Evolutionary conservation across 345 rosid genomes (phyloP), one percentile per base, ranked within the genome.

Genomic region (Lepidium aucheri): DNA sequence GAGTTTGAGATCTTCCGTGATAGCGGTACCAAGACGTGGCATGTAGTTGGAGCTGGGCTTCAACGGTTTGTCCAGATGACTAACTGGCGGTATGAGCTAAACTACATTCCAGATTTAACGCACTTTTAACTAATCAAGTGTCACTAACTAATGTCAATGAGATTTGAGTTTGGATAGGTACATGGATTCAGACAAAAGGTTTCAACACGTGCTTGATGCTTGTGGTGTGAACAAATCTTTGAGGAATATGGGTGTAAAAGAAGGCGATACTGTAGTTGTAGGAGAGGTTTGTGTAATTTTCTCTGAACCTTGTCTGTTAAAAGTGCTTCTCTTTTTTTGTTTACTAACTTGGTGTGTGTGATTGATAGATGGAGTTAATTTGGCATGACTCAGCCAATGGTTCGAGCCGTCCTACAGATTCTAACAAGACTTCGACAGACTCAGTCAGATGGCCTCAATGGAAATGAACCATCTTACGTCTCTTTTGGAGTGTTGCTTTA

Each of bases 11-110:
- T 94, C 76, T 73, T 75, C 70, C 83, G 78, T 3, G 88, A 94
- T 22, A 74, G 78, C 7, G 62, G 80, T 49, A 74, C 90, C 39
- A 80, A 73, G 52, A 79, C 83, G 47, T 90, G 99, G 97, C 84
- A 83, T 55, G 92, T 86, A 28, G 60, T 61, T 73, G 97, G 99
- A 76, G 75, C 95, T 13, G 92, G 97, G 43, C 80, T 93, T 73
- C 89, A 85, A 56, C 86, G 97, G 16, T 93, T 90, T 79, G 90
- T 93, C 62, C 97, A 86, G 81, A 90, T 90, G 98, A 93, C 98
- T 58, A 93, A 93, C 80, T 93, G 97, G 97, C 76, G 85, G 98
- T 92, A 75, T 3, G 63, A 26, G 63, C 24, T 58, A 36, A 58
- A 52, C 60, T 15, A 42, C 8, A 18, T 17, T 57, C 61, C 58